Conservation (phyloP, 2,329 filamentous ascomycete genomes). For the Bretziella fagacearum region DNA sequence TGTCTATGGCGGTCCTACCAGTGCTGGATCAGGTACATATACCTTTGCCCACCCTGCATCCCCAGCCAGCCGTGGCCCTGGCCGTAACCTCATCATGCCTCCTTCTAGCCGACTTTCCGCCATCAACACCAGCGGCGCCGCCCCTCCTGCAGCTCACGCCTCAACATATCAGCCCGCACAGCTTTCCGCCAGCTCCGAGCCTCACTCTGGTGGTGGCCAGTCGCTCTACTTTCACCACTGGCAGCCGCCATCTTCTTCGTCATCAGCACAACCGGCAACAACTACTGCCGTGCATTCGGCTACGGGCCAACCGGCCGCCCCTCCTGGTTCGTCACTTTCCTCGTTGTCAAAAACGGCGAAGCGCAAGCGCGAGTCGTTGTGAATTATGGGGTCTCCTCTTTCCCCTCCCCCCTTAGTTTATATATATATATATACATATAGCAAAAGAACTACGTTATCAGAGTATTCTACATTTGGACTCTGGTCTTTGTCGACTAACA, state of each 20-base stretch:
- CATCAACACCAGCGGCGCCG: constrained; percentile 11
- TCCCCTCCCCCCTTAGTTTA: too few species aligned
- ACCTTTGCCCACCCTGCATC: constrained; percentile 7
- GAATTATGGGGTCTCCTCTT: too few species aligned
- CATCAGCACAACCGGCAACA: constrained; percentile 22
- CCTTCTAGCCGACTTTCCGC: constrained; percentile 25
- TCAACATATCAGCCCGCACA: constrained; percentile 17
- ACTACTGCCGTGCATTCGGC: constrained; percentile 15
- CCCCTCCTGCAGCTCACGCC: constrained; percentile 9
- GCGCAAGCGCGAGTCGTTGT: constrained; percentile 28
- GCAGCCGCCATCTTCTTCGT: constrained; percentile 58
- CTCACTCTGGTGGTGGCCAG: constrained; percentile 23
- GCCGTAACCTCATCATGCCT: constrained; percentile 13
- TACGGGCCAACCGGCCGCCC: constrained; percentile 52
- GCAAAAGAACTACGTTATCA: too few species aligned
- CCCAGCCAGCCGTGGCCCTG: constrained; percentile 8
- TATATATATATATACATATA: too few species aligned
- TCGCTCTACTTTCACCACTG: constrained; percentile 78
- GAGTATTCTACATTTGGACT: too few species aligned
- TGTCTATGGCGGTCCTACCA: constrained; percentile 25
- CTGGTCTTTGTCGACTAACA: background rate
- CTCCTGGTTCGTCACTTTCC: constrained; percentile 48
- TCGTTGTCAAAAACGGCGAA: constrained; percentile 19
- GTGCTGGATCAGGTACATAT: constrained; percentile 3
- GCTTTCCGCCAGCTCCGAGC: constrained; percentile 45